A percentile compares a stretch with the other conserved stretches of the same genome.
phyloP scores from a whole-genome alignment of 176 grass and related monocot species.

The Aegilops longissima region DNA sequence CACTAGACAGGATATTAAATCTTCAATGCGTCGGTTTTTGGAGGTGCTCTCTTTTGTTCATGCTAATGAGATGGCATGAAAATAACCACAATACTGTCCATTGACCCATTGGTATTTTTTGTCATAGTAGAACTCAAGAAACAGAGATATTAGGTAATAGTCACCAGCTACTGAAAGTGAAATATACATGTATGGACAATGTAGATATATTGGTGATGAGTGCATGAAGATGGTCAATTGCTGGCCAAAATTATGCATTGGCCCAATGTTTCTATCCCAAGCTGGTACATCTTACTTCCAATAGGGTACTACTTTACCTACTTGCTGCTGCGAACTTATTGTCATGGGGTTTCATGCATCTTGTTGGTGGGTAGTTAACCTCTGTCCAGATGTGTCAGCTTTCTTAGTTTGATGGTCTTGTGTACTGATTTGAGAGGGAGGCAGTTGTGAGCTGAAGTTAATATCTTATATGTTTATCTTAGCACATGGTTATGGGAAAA shows the following conservation, averaged over 20 bases:
- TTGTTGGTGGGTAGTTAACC: constrained; percentile 7
- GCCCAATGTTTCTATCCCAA: background rate
- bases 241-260: background rate
- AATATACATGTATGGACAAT: background rate
- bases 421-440: background rate
- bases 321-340: background rate
- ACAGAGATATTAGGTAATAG: background rate
- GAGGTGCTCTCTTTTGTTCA: background rate
- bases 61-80: background rate
- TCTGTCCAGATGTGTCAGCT: background rate
- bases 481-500: background rate
- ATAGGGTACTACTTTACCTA: background rate
- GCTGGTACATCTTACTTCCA: background rate
- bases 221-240: background rate
- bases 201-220: background rate
- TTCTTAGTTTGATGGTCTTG: background rate
- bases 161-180: background rate
- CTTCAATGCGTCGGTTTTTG: background rate
- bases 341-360: background rate
- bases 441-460: background rate
- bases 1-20: background rate
- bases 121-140: background rate
- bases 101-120: background rate
- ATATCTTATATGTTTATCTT: background rate
- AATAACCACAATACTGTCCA: background rate